phyloP scores from a whole-genome alignment of 1,284 basidiomycete species.

The Malassezia obtusa region DNA sequence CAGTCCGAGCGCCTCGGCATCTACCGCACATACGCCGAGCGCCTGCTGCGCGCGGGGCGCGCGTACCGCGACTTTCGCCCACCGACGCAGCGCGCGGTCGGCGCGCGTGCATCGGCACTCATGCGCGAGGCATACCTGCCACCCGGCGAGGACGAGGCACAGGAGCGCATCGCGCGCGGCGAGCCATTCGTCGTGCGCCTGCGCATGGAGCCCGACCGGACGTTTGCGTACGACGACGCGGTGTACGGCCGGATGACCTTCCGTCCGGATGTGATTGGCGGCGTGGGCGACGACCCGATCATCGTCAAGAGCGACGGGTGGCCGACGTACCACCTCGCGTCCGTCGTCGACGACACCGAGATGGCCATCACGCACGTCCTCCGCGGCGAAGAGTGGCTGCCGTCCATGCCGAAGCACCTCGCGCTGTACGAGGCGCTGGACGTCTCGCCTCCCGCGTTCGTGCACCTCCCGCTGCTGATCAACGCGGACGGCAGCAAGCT shows the following conservation, averaged over 20 bases:
- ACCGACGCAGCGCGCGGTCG: slow-evolving; percentile 51
- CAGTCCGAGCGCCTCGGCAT: slow-evolving; percentile 80
- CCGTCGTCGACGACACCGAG: slow-evolving; percentile 84
- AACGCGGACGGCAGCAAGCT: slow-evolving; percentile 88
- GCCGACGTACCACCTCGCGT: slow-evolving; percentile 94
- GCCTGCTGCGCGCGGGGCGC: slow-evolving; percentile 69
- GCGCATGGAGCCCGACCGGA: slow-evolving; percentile 55
- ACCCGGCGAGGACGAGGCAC: slow-evolving; percentile 67
- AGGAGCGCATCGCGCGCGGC: slow-evolving; percentile 62
- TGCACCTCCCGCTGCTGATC: slow-evolving; percentile 78
- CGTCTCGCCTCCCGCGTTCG: slow-evolving; percentile 67
- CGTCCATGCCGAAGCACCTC: slow-evolving; percentile 84
- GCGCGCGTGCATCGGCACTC: slow-evolving; percentile 58
- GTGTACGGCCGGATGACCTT: slow-evolving; percentile 68
- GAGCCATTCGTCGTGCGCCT: slow-evolving; percentile 74
- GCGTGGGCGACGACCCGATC: slow-evolving; percentile 67
- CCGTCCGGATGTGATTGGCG: slow-evolving; percentile 42
- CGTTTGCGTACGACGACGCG: slow-evolving; percentile 53
- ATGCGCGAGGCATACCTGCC: slow-evolving; percentile 72
- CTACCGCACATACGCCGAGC: slow-evolving; percentile 65
- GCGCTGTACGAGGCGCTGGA: slow-evolving; percentile 74
- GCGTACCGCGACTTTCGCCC: slow-evolving; percentile 92
- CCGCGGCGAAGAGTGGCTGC: slow-evolving; percentile 94
- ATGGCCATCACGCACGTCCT: slow-evolving; percentile 95
- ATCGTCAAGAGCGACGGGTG: slow-evolving; percentile 82